A percentile compares a stretch with the other conserved stretches of the same genome.
phyloP scores from a whole-genome alignment of 352 stramenopile species.

The Pythium coloratum region DNA sequence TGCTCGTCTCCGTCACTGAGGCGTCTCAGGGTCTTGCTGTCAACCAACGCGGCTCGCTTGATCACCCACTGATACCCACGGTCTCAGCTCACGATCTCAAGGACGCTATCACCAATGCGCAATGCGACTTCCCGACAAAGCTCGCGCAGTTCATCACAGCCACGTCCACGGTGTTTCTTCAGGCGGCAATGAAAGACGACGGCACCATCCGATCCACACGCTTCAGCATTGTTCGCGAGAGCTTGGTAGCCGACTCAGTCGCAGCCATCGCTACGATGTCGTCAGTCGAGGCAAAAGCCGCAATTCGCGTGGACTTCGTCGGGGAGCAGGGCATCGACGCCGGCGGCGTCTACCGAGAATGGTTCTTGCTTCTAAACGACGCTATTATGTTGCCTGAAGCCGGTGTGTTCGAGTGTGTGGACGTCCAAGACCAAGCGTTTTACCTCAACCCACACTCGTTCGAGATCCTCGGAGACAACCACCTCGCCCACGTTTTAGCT shows the following conservation, averaged over 20 bases:
- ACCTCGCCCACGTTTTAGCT: slow-evolving; percentile 59
- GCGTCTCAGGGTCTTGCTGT: slow-evolving; percentile 1
- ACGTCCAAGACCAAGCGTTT: slow-evolving; percentile 44
- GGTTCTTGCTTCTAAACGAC: slow-evolving; percentile 83
- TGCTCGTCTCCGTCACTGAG: not conserved
- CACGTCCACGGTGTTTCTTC: slow-evolving; percentile 15
- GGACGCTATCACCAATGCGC: slow-evolving; percentile 12
- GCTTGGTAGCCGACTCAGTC: slow-evolving; percentile 57
- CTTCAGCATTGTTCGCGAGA: slow-evolving; percentile 26
- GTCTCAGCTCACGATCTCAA: not conserved
- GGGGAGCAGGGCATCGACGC: slow-evolving; percentile 84
- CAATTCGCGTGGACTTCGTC: slow-evolving; percentile 79
- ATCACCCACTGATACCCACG: not conserved
- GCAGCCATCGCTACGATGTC: slow-evolving; percentile 59
- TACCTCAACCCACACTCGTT: slow-evolving; percentile 39
- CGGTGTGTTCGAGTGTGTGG: slow-evolving; percentile 49
- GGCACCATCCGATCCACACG: slow-evolving; percentile 15
- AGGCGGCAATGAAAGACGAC: slow-evolving; percentile 9
- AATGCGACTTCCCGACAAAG: slow-evolving; percentile 28
- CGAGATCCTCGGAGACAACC: slow-evolving; percentile 45
- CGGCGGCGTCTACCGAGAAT: slow-evolving; percentile 83
- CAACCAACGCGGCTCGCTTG: not conserved
- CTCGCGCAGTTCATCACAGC: slow-evolving; percentile 29
- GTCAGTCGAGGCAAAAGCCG: slow-evolving; percentile 48
- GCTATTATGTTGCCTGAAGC: slow-evolving; percentile 28